Percentiles rank a stretch among this genome's conserved stretches.
Evolutionary conservation across 495 filamentous ascomycete genomes (phyloP).

Genomic region (Bacidia gigantensis): DNA sequence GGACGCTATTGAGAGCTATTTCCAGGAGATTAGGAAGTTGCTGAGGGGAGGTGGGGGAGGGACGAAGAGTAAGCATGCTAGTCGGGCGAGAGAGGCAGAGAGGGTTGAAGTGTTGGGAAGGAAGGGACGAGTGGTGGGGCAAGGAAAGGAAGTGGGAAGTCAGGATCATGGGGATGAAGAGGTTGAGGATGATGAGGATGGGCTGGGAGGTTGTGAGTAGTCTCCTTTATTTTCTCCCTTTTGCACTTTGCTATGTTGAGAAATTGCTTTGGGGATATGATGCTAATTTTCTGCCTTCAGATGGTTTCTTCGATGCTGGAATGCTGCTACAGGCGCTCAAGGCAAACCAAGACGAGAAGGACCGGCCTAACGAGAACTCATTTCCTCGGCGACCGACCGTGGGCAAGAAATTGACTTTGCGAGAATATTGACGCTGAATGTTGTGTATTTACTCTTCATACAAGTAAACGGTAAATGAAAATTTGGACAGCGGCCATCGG

Average conservation of each 20-base stretch:
- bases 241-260: slow-evolving; percentile 1
- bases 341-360: slow-evolving; percentile 38
- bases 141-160: slow-evolving; percentile 26
- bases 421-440: slow-evolving; percentile 43
- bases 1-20: slow-evolving; percentile 76
- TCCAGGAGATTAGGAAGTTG: slow-evolving; percentile 78
- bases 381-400: slow-evolving; percentile 44
- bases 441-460: no score
- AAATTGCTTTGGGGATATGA: no score
- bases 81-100: slow-evolving; percentile 55
- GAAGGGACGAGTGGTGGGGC: slow-evolving; percentile 32
- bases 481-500: no score
- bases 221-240: slow-evolving; percentile 5
- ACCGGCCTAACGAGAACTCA: slow-evolving; percentile 31
- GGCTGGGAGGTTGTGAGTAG: slow-evolving; percentile 79
- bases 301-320: slow-evolving; percentile 92
- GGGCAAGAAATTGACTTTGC: slow-evolving; percentile 65
- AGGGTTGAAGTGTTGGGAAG: slow-evolving; percentile 30
- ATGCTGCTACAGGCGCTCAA: slow-evolving; percentile 84
- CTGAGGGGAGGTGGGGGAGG: slow-evolving; percentile 49
- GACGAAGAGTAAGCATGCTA: slow-evolving; percentile 38
- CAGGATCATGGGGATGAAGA: slow-evolving; percentile 39
- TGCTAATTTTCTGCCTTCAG: slow-evolving; percentile 32
- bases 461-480: no score
- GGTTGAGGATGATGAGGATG: slow-evolving; percentile 70